Evolutionary conservation across 192 early-diverging fungal species (phyloP).

Genomic region (Coemansia sp.): DNA sequence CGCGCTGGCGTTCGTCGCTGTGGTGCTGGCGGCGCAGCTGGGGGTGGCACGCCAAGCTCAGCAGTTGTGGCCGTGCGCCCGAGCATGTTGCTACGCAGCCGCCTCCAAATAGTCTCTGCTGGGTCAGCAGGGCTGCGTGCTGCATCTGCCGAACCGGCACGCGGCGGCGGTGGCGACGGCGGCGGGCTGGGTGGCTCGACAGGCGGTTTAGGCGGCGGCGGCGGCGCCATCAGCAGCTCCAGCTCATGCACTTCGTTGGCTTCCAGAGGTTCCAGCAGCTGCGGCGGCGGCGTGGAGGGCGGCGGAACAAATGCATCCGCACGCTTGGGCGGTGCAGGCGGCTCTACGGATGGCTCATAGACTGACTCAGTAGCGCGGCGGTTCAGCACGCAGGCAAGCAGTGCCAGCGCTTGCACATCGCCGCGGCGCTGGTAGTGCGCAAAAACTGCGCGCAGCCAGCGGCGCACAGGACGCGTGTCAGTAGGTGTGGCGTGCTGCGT

Average conservation of each 20-base stretch:
- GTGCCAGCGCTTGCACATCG: constrained; percentile 53
- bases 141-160: constrained; percentile 1
- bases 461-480: constrained; percentile 12
- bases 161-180: constrained; percentile 11
- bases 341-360: not conserved
- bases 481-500: constrained; percentile 6
- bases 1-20: not conserved
- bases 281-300: constrained; percentile 22
- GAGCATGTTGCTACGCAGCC: constrained; percentile 47
- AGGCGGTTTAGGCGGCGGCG: not conserved
- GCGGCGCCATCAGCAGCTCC: constrained; percentile 43
- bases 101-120: constrained; percentile 42
- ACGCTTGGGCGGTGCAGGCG: constrained; percentile 1
- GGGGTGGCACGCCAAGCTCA: not conserved
- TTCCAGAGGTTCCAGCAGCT: constrained; percentile 29
- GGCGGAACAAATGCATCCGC: not conserved
- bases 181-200: constrained; percentile 8
- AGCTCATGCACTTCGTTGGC: constrained; percentile 40
- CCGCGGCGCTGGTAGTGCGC: constrained; percentile 30
- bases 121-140: constrained; percentile 14
- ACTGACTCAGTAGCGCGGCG: not conserved
- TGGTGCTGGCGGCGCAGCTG: not conserved
- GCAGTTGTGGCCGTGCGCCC: constrained; percentile 32
- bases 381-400: constrained; percentile 45
- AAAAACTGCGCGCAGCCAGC: constrained; percentile 41